Evolutionary conservation across 2,329 filamentous ascomycete genomes (phyloP).

Genomic region (Phoma herbarum): DNA sequence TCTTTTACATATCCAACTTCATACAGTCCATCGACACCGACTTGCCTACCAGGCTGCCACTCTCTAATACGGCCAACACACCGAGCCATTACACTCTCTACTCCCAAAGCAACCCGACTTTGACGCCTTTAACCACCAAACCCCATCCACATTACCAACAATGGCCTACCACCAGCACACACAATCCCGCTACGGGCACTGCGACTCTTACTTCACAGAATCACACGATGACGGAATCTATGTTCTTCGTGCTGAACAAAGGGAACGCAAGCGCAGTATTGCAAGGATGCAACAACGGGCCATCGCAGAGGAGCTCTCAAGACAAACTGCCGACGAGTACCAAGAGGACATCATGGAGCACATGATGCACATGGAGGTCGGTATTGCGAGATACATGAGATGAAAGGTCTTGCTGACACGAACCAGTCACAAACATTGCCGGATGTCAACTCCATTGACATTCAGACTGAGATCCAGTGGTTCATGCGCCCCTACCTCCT

Average conservation of each 20-base stretch:
- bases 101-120: slow-evolving; percentile 27
- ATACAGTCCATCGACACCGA: slow-evolving; percentile 62
- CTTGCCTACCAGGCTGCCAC: slow-evolving; percentile 59
- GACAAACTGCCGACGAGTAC: slow-evolving; percentile 86
- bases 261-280: slow-evolving; percentile 79
- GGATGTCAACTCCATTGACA: slow-evolving; percentile 97
- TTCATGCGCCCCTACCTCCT: slow-evolving; percentile 98
- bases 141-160: slow-evolving; percentile 55
- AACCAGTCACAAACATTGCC: slow-evolving; percentile 81
- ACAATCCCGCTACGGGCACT: slow-evolving; percentile 67
- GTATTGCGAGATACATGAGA: slow-evolving; percentile 38
- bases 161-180: slow-evolving; percentile 65
- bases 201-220: slow-evolving; percentile 75
- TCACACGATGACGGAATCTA: slow-evolving; percentile 63
- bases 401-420: slow-evolving; percentile 35
- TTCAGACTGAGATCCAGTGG: slow-evolving; percentile 99
- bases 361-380: slow-evolving; percentile 92
- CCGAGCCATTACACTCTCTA: slow-evolving; percentile 55
- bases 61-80: slow-evolving; percentile 57
- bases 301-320: slow-evolving; percentile 88
- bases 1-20: slow-evolving; percentile 64
- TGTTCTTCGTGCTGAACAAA: slow-evolving; percentile 69
- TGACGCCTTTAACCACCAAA: slow-evolving; percentile 50
- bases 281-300: slow-evolving; percentile 85
- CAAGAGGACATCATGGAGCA: slow-evolving; percentile 93